phyloP scores from a whole-genome alignment of 78 protist species.

The Guillardia theta region DNA sequence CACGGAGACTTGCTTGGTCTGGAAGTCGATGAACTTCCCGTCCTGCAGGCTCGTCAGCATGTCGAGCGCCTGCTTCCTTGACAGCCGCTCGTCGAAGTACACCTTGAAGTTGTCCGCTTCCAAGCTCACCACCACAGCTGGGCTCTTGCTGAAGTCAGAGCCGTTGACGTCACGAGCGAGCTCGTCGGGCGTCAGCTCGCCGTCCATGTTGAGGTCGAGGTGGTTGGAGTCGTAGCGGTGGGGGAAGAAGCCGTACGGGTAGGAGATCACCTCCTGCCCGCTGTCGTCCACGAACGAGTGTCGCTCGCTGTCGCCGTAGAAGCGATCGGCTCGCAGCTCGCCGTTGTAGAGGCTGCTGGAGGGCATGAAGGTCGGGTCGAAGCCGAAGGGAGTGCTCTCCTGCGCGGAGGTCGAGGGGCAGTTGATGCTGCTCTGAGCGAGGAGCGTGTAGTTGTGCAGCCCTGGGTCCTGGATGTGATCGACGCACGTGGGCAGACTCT shows the following conservation, averaged over 20 bases:
- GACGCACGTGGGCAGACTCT: neutral
- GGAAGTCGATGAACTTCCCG: neutral
- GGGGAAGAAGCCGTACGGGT: neutral
- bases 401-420: neutral
- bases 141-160: too few species aligned
- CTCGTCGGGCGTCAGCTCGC: too few species aligned
- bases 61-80: neutral
- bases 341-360: neutral
- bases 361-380: slow-evolving; percentile 37
- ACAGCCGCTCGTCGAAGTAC: neutral
- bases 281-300: neutral
- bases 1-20: neutral
- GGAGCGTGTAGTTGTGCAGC: neutral
- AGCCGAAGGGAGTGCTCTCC: neutral
- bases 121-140: too few species aligned
- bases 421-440: too few species aligned
- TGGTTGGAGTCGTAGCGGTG: neutral
- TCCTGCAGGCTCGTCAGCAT: neutral
- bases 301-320: neutral
- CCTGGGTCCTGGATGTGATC: neutral
- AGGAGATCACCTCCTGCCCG: neutral
- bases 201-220: too few species aligned
- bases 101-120: neutral
- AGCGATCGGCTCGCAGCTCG: neutral
- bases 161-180: too few species aligned